Base-by-base conservation (phyloP, 345 rosid genomes). In the Boechera divaricarpa region DNA sequence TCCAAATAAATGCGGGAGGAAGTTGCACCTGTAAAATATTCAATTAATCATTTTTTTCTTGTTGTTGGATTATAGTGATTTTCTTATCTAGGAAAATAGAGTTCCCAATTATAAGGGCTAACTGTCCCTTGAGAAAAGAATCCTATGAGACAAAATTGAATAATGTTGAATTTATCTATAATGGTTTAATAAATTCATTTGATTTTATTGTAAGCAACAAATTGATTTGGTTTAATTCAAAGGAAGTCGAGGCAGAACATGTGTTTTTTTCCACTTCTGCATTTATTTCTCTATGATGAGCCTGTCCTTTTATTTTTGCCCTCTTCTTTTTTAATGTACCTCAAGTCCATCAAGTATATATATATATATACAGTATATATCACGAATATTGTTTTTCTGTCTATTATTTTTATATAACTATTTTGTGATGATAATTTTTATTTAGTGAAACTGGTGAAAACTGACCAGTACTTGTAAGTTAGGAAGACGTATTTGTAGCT, bases 201-300 rank as follows among this genome's bases (percentile, higher is more conserved):
- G 15, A 71, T 15, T 53, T 63, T 58, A 6, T 9, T 39, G 52
- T 29, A 13, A 53, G 21, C 31, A 63, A 52, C 54, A 51, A 29
- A 41, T 4, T 62, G 16, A 62, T 28, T 39, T 62, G 53, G 49
- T 35, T 5, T 49, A 51, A 39, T 63, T 52, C n/a, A 53, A 52
- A 52, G 33, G 63, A 63, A 63, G 35, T 21, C 29, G 49, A 65
- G 48, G 57, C 48, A 55, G 64, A 74, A 33, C 65, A 65, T 64
- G 65, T 74, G 72, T 21, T 74, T 64, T 53, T 64, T 56, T 56
- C 68, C 54, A 52, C 63, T 29, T 63, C 24, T 29, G 69, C 77
- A 63, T 73, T 73, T 16, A 63, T 44, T 55, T 55, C 48, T 39
- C 33, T 55, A 64, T 64, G 56, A 54, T 54, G 71, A 73, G 70